A percentile compares a stretch with the other conserved stretches of the same genome.
Conservation (phyloP, 106 monocot species). For the Chionographis japonica region DNA sequence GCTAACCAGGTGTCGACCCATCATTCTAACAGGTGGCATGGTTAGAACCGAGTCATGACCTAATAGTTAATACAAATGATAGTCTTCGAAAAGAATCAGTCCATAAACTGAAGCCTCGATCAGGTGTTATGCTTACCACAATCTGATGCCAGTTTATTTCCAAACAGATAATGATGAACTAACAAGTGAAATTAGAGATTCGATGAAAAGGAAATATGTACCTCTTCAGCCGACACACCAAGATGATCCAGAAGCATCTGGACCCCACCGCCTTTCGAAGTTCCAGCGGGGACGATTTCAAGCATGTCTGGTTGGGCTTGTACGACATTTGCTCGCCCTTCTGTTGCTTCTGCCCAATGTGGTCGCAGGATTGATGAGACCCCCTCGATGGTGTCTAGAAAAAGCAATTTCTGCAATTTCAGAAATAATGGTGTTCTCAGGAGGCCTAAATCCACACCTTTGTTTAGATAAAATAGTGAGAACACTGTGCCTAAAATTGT, state of each 20-base stretch:
- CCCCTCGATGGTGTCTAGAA: constrained; percentile 60
- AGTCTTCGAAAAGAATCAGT: too few species aligned
- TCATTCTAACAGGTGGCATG: too few species aligned
- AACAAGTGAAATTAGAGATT: not conserved
- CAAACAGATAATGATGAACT: not conserved
- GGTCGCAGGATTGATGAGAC: constrained; percentile 64
- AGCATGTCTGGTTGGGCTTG: constrained; percentile 81
- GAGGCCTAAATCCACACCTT: too few species aligned
- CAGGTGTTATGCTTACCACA: too few species aligned
- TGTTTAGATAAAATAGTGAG: not conserved
- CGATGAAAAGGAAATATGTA: constrained; percentile 14
- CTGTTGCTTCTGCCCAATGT: constrained; percentile 60
- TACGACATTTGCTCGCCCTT: constrained; percentile 56
- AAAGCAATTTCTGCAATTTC: constrained; percentile 67
- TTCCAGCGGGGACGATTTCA: constrained; percentile 73
- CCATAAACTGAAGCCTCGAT: too few species aligned
- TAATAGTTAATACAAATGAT: too few species aligned
- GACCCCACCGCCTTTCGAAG: constrained; percentile 76
- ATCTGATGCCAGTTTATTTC: not conserved
- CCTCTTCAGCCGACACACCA: constrained; percentile 60
- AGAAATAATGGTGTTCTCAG: not conserved
- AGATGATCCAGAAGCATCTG: constrained; percentile 73
- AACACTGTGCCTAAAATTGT: not conserved
- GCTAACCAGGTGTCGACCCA: too few species aligned
- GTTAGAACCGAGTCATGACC: too few species aligned